Conservation (phyloP, 2,329 filamentous ascomycete genomes). For the Gnomoniopsis sp. region DNA sequence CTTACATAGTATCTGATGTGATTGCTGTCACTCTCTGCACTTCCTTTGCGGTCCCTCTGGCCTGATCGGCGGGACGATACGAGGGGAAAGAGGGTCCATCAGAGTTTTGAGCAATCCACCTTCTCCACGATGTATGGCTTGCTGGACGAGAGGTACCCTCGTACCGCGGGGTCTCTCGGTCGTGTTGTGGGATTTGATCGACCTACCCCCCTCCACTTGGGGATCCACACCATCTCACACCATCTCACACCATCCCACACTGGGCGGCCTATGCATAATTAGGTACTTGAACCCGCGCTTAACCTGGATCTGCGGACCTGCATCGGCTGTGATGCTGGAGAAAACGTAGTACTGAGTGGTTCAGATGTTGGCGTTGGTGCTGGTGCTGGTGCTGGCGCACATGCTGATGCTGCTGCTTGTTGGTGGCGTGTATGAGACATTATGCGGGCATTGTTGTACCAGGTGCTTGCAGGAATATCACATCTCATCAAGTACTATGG, state of each 20-base stretch:
- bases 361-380: neutral
- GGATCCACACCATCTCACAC: too few relatives aligned
- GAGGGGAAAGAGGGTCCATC: neutral
- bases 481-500: neutral
- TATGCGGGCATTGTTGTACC: too few relatives aligned
- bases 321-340: slow-evolving; percentile 1
- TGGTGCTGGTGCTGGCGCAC: neutral
- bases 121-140: slow-evolving; percentile 13
- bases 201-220: slow-evolving; percentile 2
- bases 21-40: neutral
- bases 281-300: slow-evolving; percentile 15
- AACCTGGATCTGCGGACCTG: slow-evolving; percentile 14
- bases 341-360: neutral
- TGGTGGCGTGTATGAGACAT: neutral
- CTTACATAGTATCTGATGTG: neutral
- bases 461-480: neutral
- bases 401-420: too few relatives aligned
- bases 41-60: neutral
- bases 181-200: neutral
- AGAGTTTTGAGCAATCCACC: slow-evolving; percentile 13
- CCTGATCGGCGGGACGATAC: neutral
- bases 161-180: neutral
- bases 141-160: neutral
- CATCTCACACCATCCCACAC: slow-evolving; percentile 8
- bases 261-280: slow-evolving; percentile 15